Evolutionary conservation across 2,329 filamentous ascomycete genomes (phyloP), one percentile per base, ranked within the genome.

Genomic region (Colletotrichum orbiculare): DNA sequence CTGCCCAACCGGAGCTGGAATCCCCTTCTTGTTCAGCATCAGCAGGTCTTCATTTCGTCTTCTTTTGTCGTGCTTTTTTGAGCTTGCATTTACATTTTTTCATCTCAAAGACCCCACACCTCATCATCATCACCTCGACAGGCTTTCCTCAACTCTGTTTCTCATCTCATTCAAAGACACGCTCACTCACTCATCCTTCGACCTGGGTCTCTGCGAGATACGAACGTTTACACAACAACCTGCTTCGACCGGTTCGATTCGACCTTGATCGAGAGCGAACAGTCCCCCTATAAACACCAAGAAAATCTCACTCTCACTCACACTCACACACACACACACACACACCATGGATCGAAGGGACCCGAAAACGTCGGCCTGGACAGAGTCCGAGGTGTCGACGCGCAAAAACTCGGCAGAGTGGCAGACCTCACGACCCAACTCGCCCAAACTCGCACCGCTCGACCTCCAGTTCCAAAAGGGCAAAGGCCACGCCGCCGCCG

Each of bases 321-420:
- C 17, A 35, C 53, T 45, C 53, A 54, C 25, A 34, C 8, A 39
- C 43, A 39, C 35, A 49, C 52, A 38, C 52, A 54, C 37, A 46
- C 39, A 35, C 58, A 56, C 37, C 15, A 66, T 66, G 63, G 63
- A 66, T 53, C 58, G 41, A 35, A 62, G 59, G 38, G 52, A 57
- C 37, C 64, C 64, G 35, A 57, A 10, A 11, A 37, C 49, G 38
- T 66, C 64, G 38, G 54, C 64, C 38, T 66, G 64, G 64, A 64
- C 64, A 15, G 64, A 66, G 33, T 64, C 60, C 15, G 54, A 50
- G 41, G 48, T 64, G 60, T 66, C 64, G 43, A 66, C 64, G 37
- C 64, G 64, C 60, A 66, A 60, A 50, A 64, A 66, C 60, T 66
- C 64, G 13, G 25, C 48, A 39, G 64, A 66, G 11, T 66, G 63